Evolutionary conservation across 495 filamentous ascomycete species (phyloP).

Genomic region (Achaetomiella virescens): DNA sequence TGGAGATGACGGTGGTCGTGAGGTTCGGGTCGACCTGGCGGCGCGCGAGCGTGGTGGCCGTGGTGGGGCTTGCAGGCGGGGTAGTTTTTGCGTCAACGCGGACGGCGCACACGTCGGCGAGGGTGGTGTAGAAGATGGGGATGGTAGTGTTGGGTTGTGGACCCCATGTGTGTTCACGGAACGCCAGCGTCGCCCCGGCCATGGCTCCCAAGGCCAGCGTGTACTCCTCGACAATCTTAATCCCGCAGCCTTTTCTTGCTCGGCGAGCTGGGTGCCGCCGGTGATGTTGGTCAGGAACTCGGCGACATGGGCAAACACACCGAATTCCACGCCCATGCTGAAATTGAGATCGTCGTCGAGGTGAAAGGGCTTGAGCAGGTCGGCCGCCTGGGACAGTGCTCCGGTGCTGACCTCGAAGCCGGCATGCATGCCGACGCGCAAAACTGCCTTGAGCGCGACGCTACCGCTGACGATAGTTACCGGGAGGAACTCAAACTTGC

Average conservation of each 20-base stretch:
- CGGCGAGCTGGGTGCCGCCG: neutral
- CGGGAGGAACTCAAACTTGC: constrained; percentile 52
- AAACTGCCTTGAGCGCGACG: constrained; percentile 37
- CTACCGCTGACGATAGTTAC: constrained; percentile 39
- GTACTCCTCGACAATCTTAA: constrained; percentile 43
- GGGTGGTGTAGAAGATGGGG: constrained; percentile 49
- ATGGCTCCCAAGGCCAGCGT: constrained; percentile 44
- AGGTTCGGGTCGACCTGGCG: constrained; percentile 17
- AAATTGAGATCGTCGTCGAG: constrained; percentile 1
- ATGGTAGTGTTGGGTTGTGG: constrained; percentile 39
- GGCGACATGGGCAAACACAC: constrained; percentile 45
- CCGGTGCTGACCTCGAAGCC: constrained; percentile 35
- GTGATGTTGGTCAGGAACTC: constrained; percentile 49
- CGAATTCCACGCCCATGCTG: constrained; percentile 40
- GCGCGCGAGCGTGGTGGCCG: constrained; percentile 15
- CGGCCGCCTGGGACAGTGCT: no score
- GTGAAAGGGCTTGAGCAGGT: neutral
- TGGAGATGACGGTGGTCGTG: constrained; percentile 32
- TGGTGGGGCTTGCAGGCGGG: constrained; percentile 22
- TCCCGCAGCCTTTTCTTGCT: constrained; percentile 30
- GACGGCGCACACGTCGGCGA: constrained; percentile 41
- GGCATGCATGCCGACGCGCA: constrained; percentile 40
- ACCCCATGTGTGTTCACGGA: constrained; percentile 44
- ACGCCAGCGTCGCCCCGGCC: constrained; percentile 45
- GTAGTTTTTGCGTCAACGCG: constrained; percentile 4